Evolutionary conservation across 257 asterid species (phyloP).

Genomic region (Coffea eugenioides): DNA sequence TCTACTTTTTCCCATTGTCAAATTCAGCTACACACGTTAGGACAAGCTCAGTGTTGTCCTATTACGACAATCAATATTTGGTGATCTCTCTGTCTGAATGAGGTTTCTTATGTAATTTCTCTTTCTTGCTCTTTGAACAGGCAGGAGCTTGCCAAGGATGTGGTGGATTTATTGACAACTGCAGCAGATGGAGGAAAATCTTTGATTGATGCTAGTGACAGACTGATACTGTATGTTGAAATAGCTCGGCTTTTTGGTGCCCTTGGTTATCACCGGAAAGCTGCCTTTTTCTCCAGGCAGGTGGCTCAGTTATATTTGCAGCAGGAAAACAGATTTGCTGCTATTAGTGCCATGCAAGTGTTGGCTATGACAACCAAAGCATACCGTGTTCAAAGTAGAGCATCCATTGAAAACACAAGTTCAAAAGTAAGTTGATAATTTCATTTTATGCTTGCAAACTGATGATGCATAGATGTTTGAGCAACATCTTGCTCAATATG

Average conservation of each 20-base stretch:
- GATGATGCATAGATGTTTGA: not conserved
- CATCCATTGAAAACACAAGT: conserved; percentile 52
- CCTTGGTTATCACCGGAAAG: conserved; percentile 92
- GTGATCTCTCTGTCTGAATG: not conserved
- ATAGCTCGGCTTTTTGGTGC: conserved; percentile 93
- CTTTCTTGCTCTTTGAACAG: conserved; percentile 32
- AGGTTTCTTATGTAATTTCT: conserved; percentile 8
- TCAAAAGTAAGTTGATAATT: conserved; percentile 50
- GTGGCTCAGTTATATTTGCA: conserved; percentile 97
- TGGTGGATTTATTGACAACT: conserved; percentile 84
- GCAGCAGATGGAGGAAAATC: conserved; percentile 98
- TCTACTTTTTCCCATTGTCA: not conserved
- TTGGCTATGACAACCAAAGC: conserved; percentile 98
- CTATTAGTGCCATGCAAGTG: conserved; percentile 97
- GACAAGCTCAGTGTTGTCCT: not conserved
- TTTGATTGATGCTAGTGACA: conserved; percentile 94
- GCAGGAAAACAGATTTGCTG: conserved; percentile 90
- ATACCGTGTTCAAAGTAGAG: conserved; percentile 94
- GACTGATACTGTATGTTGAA: conserved; percentile 79
- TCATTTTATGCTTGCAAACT: not conserved
- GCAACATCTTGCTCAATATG: not conserved
- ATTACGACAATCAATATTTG: not conserved
- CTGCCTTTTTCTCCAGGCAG: conserved; percentile 98
- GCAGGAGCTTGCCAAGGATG: conserved; percentile 94
- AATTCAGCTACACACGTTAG: not conserved